Conservation (phyloP, 176 grass and related monocot species). For the Aechmea fasciata region DNA sequence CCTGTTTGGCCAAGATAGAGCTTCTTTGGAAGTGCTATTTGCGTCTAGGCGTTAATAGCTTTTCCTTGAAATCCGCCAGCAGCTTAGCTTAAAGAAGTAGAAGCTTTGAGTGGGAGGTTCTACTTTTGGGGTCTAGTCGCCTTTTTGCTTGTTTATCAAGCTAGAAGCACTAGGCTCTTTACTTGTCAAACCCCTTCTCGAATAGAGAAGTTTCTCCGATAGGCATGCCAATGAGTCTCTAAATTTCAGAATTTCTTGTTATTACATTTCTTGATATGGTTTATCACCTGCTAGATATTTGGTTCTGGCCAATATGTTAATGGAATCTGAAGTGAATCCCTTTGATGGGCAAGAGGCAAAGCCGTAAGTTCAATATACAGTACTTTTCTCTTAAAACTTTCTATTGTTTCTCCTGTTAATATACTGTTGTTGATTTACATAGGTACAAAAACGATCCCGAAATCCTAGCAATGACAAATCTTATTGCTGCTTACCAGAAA, state of each 20-base stretch:
- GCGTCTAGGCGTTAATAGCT: too few relatives aligned
- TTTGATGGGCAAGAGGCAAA: conserved; percentile 99
- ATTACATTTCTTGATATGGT: not conserved
- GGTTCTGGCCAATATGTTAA: conserved; percentile 98
- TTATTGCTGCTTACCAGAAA: conserved; percentile 96
- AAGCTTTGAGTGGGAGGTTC: too few relatives aligned
- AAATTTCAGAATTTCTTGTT: not conserved
- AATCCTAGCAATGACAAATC: conserved; percentile 98
- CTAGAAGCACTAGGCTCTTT: not conserved
- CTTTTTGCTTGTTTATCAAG: too few relatives aligned
- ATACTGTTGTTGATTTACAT: conserved; percentile 3
- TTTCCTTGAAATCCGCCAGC: too few relatives aligned
- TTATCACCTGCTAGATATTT: conserved; percentile 52
- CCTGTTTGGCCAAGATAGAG: too few relatives aligned
- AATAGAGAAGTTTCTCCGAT: too few relatives aligned
- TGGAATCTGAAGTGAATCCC: conserved; percentile 99
- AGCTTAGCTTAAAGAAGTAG: too few relatives aligned
- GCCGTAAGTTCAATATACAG: conserved; percentile 47
- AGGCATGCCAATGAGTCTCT: too few relatives aligned
- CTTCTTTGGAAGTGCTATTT: too few relatives aligned
- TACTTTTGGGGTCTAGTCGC: too few relatives aligned
- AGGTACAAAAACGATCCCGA: conserved; percentile 99
- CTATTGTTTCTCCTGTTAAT: conserved; percentile 5
- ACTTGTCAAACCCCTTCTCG: too few relatives aligned
- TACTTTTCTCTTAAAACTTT: not conserved